These are phyloP conservation scores for Dendrostoma leiphaemia DNA, from an alignment of 2,329 filamentous ascomycete genomes.

Conservation along the genomic window DNA sequence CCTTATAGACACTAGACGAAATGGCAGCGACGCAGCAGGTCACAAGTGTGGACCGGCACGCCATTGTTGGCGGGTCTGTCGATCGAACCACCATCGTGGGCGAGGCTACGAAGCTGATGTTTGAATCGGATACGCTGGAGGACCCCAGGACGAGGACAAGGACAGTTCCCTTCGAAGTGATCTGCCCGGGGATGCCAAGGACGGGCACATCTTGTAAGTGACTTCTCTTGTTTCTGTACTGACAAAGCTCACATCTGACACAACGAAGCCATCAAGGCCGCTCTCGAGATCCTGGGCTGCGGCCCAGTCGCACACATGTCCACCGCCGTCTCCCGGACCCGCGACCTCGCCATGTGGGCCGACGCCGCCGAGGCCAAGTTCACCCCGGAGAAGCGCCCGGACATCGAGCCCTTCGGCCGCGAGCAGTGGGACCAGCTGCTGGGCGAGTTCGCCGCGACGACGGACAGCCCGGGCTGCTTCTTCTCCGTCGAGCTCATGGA, in stretches of 20 bases:
- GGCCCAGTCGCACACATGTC: slow-evolving; percentile 12
- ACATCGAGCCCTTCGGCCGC: slow-evolving; percentile 7
- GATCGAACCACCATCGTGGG: slow-evolving; percentile 7
- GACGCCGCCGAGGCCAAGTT: slow-evolving; percentile 15
- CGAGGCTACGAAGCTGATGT: slow-evolving; percentile 10
- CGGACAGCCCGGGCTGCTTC: slow-evolving; percentile 15
- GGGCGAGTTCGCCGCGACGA: slow-evolving; percentile 8
- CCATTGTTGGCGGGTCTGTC: slow-evolving; percentile 5
- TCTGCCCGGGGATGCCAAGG: slow-evolving; percentile 10
- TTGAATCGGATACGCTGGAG: slow-evolving; percentile 12
- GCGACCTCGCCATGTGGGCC: slow-evolving; percentile 14
- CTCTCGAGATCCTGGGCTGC: slow-evolving; percentile 13
- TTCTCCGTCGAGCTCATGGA: slow-evolving; percentile 34
- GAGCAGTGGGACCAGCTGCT: slow-evolving; percentile 16
- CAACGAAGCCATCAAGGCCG: slow-evolving; percentile 8
- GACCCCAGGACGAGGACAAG: slow-evolving; percentile 9
- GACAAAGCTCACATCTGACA: background rate
- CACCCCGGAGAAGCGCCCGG: slow-evolving; percentile 6
- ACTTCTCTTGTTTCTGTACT: background rate
- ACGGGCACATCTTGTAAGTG: slow-evolving; percentile 11
- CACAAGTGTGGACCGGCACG: slow-evolving; percentile 10
- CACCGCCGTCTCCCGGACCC: slow-evolving; percentile 8
- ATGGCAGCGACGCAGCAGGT: slow-evolving; percentile 1
- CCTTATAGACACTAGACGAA: background rate
- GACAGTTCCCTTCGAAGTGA: slow-evolving; percentile 10